phyloP scores from a whole-genome alignment of 2,329 filamentous ascomycete species.

The Cladophialophora carrionii region DNA sequence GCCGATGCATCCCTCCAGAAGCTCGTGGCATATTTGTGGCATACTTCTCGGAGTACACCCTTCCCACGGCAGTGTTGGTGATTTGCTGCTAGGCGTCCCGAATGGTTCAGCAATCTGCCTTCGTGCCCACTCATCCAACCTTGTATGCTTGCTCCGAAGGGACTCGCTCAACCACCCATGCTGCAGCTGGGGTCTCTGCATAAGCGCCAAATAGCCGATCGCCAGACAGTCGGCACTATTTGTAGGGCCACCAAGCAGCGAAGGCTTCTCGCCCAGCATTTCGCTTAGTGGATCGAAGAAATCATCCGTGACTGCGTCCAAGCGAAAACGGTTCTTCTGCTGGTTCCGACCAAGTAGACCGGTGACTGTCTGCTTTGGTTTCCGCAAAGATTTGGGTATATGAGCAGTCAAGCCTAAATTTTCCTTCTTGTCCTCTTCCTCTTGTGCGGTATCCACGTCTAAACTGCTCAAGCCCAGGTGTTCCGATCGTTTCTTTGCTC shows the following conservation, averaged over 20 bases:
- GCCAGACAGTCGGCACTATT: slow-evolving; percentile 77
- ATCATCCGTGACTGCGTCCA: slow-evolving; percentile 71
- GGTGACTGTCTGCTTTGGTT: slow-evolving; percentile 62
- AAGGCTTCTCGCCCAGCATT: slow-evolving; percentile 60
- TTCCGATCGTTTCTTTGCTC: slow-evolving; percentile 70
- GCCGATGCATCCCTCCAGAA: slow-evolving; percentile 26
- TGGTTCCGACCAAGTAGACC: slow-evolving; percentile 68
- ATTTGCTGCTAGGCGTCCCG: slow-evolving; percentile 41
- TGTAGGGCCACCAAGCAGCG: slow-evolving; percentile 56
- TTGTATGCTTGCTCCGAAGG: slow-evolving; percentile 56
- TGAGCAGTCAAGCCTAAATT: slow-evolving; percentile 42
- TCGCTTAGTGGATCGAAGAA: slow-evolving; percentile 73
- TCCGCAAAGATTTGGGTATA: slow-evolving; percentile 56
- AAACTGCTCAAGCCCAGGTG: slow-evolving; percentile 70
- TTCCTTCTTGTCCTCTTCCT: slow-evolving; percentile 46
- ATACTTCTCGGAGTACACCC: slow-evolving; percentile 17
- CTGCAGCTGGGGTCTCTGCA: slow-evolving; percentile 65
- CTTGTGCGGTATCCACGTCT: slow-evolving; percentile 60
- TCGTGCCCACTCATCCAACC: slow-evolving; percentile 52
- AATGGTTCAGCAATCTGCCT: slow-evolving; percentile 47
- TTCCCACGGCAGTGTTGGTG: slow-evolving; percentile 34
- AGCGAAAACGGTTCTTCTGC: slow-evolving; percentile 72
- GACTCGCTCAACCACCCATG: slow-evolving; percentile 65
- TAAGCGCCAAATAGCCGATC: slow-evolving; percentile 76
- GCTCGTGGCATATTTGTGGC: slow-evolving; percentile 20